phyloP scores from a whole-genome alignment of 371 early-diverging fungal species.

The Polyrhizophydium stewartii region DNA sequence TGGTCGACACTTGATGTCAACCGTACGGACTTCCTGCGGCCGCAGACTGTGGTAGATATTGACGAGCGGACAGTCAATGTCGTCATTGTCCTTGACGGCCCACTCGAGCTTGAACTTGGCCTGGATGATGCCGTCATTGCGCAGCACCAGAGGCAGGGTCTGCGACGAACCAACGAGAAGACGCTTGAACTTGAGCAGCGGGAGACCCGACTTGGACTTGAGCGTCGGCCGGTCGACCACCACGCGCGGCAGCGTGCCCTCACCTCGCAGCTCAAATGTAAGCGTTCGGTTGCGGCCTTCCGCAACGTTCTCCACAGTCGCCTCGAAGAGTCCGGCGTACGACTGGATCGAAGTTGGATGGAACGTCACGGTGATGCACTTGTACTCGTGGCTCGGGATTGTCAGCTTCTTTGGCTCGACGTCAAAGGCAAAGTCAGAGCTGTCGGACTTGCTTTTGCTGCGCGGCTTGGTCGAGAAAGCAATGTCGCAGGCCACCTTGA shows the following conservation, averaged over 20 bases:
- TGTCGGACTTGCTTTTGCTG: conserved; percentile 41
- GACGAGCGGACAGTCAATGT: conserved; percentile 32
- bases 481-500: conserved; percentile 52
- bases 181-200: conserved; percentile 38
- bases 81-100: conserved; percentile 27
- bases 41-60: conserved; percentile 23
- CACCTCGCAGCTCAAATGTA: conserved; percentile 50
- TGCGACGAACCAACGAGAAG: conserved; percentile 35
- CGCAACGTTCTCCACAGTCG: conserved; percentile 44
- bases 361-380: conserved; percentile 44
- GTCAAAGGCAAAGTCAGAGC: conserved; percentile 50
- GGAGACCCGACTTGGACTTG: conserved; percentile 25
- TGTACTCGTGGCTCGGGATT: conserved; percentile 52
- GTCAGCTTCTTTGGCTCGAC: conserved; percentile 46
- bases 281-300: conserved; percentile 34
- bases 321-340: conserved; percentile 52
- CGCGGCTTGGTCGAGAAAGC: conserved; percentile 38
- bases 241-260: conserved; percentile 53
- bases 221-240: conserved; percentile 40
- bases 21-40: conserved; percentile 29
- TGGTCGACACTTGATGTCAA: conserved; percentile 40
- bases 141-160: conserved; percentile 32
- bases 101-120: conserved; percentile 50
- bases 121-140: conserved; percentile 49
- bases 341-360: conserved; percentile 51